Evolutionary conservation across 2,329 filamentous ascomycete species (phyloP), one percentile per base, ranked within the genome.

Genomic region (Alternaria metachromatica): DNA sequence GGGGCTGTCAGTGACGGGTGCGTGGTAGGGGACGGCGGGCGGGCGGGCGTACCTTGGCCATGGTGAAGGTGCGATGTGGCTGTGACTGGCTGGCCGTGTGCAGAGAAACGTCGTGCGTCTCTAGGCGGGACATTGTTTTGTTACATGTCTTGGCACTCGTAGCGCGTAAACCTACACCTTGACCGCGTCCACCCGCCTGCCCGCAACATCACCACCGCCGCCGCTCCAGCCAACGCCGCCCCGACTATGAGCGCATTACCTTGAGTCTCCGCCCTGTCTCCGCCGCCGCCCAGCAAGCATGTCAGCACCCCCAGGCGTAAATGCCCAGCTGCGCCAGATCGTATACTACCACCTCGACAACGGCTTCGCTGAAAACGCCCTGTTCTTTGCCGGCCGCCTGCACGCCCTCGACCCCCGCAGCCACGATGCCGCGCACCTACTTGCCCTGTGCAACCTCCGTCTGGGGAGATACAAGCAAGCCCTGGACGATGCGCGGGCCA

Each of bases 311-410:
- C 80, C 85, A 51, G 83, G 87, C 75, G 84, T 88, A 64, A 84
- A 86, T 59, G 82, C 82, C 69, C 89, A 91, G 78, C 83, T 91
- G 73, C 84, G 88, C 74, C 87, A 90, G 72, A 83, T 90, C 53
- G 87, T 91, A 66, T 89, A 89, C 82, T 90, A 91, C 78, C 86
- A 90, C 77, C 89, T 99, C 79, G 96, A 99, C 84, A 97, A 97
- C 78, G 90, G 94, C 76, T 89, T 94, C 41, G 87, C 92, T 76
- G 90, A 94, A 60, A 98, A 97, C 78, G 96, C 96, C 60, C 89
- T 97, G 45, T 99, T 99, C 82, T 93, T 97, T 65, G 92, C 96
- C 64, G 93, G 95, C 76, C 89, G 96, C 68, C 87, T 97, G 20
- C 87, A 89, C 66, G 94, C 93, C 55, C 92, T 95, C 72, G 95